Evolutionary conservation across 805 yeast genomes (phyloP).

Genomic region (Ascoidea asiatica): DNA sequence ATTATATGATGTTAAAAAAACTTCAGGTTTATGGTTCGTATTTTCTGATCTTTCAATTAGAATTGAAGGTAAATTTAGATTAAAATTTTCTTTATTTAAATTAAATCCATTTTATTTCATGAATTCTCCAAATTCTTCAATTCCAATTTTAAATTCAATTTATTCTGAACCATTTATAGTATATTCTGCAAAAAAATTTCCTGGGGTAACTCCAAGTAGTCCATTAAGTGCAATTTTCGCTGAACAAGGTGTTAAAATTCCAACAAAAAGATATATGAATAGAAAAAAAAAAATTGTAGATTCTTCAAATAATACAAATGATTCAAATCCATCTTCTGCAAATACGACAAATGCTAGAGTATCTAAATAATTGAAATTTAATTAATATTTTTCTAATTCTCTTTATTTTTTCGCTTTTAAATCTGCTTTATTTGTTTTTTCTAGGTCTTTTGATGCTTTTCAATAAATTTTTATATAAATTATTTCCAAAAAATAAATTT

Average conservation of each 20-base stretch:
- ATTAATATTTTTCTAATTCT: no score
- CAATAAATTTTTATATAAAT: no score
- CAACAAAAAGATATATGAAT: slow-evolving; percentile 22
- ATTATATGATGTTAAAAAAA: slow-evolving; percentile 21
- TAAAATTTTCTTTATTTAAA: slow-evolving; percentile 23
- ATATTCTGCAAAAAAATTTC: slow-evolving; percentile 29
- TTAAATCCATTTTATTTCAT: slow-evolving; percentile 12
- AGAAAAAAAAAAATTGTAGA: neutral
- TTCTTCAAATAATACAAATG: neutral
- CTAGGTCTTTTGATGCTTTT: no score
- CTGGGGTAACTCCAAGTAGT: slow-evolving; percentile 29
- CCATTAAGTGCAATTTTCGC: slow-evolving; percentile 26
- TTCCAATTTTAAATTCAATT: slow-evolving; percentile 14
- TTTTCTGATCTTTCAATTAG: slow-evolving; percentile 27
- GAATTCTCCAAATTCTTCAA: slow-evolving; percentile 3
- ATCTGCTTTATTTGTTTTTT: no score
- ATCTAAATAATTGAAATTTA: neutral
- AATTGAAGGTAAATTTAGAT: slow-evolving; percentile 27
- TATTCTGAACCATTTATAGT: slow-evolving; percentile 24
- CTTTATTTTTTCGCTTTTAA: neutral
- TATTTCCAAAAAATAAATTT: no score
- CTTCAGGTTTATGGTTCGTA: slow-evolving; percentile 28
- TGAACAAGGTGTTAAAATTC: slow-evolving; percentile 28
- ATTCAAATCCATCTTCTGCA: neutral
- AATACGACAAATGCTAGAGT: neutral